phyloP scores from a whole-genome alignment of 768 basidiomycete genomes.

The Suillus plorans region DNA sequence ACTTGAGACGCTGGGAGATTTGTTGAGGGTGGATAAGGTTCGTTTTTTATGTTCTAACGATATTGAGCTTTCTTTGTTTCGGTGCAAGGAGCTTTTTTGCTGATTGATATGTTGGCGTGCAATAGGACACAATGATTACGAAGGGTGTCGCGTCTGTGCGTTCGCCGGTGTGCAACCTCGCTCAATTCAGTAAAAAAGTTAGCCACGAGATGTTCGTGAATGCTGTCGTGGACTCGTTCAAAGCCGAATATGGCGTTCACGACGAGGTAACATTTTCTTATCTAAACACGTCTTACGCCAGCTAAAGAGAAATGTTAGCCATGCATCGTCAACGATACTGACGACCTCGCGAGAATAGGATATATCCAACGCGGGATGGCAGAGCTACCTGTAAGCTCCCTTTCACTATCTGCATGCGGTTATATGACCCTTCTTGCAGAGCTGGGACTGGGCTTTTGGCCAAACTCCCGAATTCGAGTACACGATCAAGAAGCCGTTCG shows the following conservation, averaged over 20 bases:
- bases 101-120: not conserved
- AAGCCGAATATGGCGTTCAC: constrained; percentile 47
- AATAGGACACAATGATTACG: constrained; percentile 74
- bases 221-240: constrained; percentile 71
- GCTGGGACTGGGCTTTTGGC: constrained; percentile 92
- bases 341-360: constrained; percentile 43
- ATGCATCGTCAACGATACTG: constrained; percentile 44
- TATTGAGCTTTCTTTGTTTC: not conserved
- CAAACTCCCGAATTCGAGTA: constrained; percentile 94
- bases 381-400: constrained; percentile 65
- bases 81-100: not conserved
- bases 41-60: constrained; percentile 11
- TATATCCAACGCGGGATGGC: constrained; percentile 69
- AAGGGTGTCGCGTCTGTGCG: constrained; percentile 89
- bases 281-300: not conserved
- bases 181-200: constrained; percentile 46
- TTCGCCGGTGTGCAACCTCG: constrained; percentile 88
- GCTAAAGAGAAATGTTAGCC: constrained; percentile 31
- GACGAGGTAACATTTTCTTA: constrained; percentile 29
- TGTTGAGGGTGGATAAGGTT: constrained; percentile 70
- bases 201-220: constrained; percentile 70
- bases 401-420: not conserved
- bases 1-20: constrained; percentile 67
- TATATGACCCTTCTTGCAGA: constrained; percentile 41
- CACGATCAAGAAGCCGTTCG: constrained; percentile 41